A percentile compares a stretch with the other conserved stretches of the same genome.
phyloP scores from a whole-genome alignment of 345 rosid species.

The Acer negundo region DNA sequence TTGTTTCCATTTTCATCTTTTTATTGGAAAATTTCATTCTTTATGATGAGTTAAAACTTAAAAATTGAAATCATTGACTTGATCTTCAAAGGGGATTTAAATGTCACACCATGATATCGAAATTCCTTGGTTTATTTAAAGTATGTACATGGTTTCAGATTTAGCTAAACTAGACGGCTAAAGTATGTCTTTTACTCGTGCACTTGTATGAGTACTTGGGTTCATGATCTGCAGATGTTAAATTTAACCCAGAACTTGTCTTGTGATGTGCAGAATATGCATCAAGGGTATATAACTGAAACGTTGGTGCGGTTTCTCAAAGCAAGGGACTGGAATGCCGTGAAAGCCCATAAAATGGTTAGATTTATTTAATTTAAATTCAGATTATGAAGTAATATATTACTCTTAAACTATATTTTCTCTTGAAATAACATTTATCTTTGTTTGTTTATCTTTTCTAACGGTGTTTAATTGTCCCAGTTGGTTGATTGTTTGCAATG shows the following conservation, averaged over 20 bases:
- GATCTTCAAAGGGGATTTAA: background rate
- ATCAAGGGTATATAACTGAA: conserved; percentile 81
- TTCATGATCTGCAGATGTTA: conserved; percentile 11
- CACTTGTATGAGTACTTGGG: background rate
- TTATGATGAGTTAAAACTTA: background rate
- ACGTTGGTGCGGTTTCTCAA: conserved; percentile 75
- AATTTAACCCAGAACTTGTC: background rate
- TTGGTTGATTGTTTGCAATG: conserved; percentile 75
- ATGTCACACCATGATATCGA: background rate
- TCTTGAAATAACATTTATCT: background rate
- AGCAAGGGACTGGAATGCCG: conserved; percentile 92
- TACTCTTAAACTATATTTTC: conserved; percentile 4
- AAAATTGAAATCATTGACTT: background rate
- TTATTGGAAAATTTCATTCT: background rate
- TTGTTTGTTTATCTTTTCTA: conserved; percentile 10
- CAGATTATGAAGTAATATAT: background rate
- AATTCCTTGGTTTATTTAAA: background rate
- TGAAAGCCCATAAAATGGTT: conserved; percentile 92
- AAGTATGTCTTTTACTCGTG: background rate
- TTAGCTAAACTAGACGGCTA: background rate
- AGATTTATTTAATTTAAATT: conserved; percentile 17
- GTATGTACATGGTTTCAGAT: conserved; percentile 1
- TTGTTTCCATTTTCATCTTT: too few relatives aligned
- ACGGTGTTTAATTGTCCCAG: conserved; percentile 48
- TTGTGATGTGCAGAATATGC: conserved; percentile 65